Evolutionary conservation across 108 stramenopile species (phyloP).

Genomic region (Pseudonitzschia delicatissima): DNA sequence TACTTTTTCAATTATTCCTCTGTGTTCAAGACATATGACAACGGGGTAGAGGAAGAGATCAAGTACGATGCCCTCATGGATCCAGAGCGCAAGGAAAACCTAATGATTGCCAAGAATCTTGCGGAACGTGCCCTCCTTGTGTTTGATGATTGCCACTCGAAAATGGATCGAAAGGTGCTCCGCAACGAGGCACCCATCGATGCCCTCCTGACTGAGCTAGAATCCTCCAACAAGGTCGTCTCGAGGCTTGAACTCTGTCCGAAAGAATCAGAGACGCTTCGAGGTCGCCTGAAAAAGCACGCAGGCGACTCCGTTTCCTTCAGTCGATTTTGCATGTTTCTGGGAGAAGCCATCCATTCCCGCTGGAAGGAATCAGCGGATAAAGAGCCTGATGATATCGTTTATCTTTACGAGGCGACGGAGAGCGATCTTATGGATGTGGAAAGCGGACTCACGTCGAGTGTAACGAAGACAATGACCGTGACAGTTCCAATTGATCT

Average conservation of each 20-base stretch:
- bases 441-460: too few relatives aligned
- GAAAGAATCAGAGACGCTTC: not conserved
- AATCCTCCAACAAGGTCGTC: not conserved
- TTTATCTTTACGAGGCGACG: too few relatives aligned
- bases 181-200: not conserved
- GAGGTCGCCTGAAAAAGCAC: not conserved
- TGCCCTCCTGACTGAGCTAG: not conserved
- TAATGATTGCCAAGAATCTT: not conserved
- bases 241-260: not conserved
- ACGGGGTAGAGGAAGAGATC: not conserved
- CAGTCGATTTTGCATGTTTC: slow-evolving; percentile 42
- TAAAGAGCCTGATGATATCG: too few relatives aligned
- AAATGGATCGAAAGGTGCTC: not conserved
- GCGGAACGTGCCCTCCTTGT: not conserved
- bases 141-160: not conserved
- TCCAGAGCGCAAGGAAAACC: not conserved
- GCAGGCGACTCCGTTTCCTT: slow-evolving; percentile 18
- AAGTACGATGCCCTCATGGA: not conserved
- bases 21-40: slow-evolving; percentile 19
- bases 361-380: too few relatives aligned
- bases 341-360: slow-evolving; percentile 38
- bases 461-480: too few relatives aligned
- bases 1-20: slow-evolving; percentile 37
- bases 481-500: not conserved
- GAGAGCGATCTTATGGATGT: too few relatives aligned